Base-by-base conservation (phyloP, 306 rosid genomes). In the Macrotyloma uniflorum region DNA sequence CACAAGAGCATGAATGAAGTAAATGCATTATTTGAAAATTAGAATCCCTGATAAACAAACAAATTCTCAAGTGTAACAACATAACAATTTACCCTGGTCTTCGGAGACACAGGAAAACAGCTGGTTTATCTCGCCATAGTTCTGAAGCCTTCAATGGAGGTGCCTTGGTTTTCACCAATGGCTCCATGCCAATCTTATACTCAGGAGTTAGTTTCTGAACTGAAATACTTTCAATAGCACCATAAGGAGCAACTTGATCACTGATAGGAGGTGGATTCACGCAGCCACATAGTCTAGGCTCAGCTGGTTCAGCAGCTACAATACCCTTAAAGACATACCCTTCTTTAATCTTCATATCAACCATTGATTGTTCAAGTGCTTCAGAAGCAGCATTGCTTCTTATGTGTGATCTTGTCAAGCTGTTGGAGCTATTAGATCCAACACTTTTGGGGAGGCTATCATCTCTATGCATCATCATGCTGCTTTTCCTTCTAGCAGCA, bases 131-230 rank as follows among this genome's bases (percentile, higher is more conserved):
- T 64, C 81, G 67, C 98, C 97, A 94, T 3, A 92, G 76, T 22
- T 88, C 89, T 30, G 89, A 90, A 78, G 96, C 97, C 83, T 89
- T 94, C 84, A 90, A 67, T 0, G 97, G 98, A 64, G 97, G 98
- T 22, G 96, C 74, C 85, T 89, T 92, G 28, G 79, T 70, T 86
- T 88, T 94, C 76, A 94, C 89, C 80, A 94, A 83, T 28, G 86
- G 87, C 76, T 91, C 96, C 93, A 83, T 88, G 40, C 98, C 97
- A 80, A 89, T 82, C 85, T 91, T 94, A 58, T 90, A 94, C 75
- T 92, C 96, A 0, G 98, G 98, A 67, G 90, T 84, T 74, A 92
- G 45, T 70, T 87, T 91, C 87, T 94, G 97, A 59, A 92, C 74
- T 15, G 96, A 90, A 70, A 90, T 89, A 62, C 54, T 92, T 67